These are phyloP conservation scores for Paspalum notatum DNA, from an alignment of 176 grass and related monocot genomes.

Conservation along the genomic window DNA sequence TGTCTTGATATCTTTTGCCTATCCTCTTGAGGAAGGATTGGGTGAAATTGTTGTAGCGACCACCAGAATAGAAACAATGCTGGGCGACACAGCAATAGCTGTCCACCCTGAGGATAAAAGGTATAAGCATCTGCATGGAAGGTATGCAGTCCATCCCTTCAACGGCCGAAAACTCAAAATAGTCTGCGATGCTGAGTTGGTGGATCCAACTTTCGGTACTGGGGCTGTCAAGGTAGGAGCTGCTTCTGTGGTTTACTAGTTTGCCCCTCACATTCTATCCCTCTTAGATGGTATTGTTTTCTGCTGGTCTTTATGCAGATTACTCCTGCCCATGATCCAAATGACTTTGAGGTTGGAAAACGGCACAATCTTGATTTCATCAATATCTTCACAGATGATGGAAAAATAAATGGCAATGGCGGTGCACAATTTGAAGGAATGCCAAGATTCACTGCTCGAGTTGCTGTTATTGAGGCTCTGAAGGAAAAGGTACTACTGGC, in stretches of 20 bases:
- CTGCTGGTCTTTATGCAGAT: conserved; percentile 59
- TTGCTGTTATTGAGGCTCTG: conserved; percentile 70
- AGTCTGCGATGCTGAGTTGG: conserved; percentile 78
- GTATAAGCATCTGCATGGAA: conserved; percentile 85
- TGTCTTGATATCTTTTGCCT: conserved; percentile 87
- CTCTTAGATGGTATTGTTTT: conserved; percentile 24
- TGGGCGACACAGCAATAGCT: conserved; percentile 86
- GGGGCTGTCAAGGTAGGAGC: conserved; percentile 87
- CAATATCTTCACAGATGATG: conserved; percentile 90
- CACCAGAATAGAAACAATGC: conserved; percentile 92
- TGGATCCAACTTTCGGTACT: conserved; percentile 82
- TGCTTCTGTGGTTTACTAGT: neutral
- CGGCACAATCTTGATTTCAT: conserved; percentile 87
- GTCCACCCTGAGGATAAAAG: conserved; percentile 81
- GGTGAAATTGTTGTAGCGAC: conserved; percentile 90
- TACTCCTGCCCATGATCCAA: conserved; percentile 87
- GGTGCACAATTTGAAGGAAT: conserved; percentile 81
- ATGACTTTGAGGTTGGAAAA: conserved; percentile 96
- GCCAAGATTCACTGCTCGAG: conserved; percentile 70
- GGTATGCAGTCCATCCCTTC: conserved; percentile 78
- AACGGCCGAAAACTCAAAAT: conserved; percentile 75
- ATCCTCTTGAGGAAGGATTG: conserved; percentile 76
- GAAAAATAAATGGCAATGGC: conserved; percentile 80
- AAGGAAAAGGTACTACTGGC: conserved; percentile 60
- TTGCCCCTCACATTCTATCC: neutral